phyloP scores from a whole-genome alignment of 78 protist species.

The Isochrysis galbana region DNA sequence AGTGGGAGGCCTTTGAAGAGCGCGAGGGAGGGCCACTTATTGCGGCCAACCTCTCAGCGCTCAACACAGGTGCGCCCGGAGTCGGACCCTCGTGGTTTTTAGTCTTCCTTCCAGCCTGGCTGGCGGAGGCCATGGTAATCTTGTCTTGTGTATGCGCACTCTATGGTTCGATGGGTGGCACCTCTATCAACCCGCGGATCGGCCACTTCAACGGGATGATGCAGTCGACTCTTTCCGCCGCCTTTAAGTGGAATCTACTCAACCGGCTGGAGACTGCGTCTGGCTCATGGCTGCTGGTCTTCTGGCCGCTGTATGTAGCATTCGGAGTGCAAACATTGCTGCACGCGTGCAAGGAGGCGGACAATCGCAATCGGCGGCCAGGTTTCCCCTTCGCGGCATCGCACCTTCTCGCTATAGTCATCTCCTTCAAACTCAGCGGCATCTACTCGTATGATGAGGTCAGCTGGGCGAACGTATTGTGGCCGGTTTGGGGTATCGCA shows the following conservation, averaged over 20 bases:
- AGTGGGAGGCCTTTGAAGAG: neutral
- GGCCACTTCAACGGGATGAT: neutral
- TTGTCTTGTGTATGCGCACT: too few species aligned
- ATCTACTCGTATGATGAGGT: neutral
- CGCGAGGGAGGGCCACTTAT: neutral
- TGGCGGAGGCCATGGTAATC: too few species aligned
- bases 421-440: neutral
- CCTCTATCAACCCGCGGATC: neutral
- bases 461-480: neutral
- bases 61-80: too few species aligned
- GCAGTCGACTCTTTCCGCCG: neutral
- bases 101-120: too few species aligned
- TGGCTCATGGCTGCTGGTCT: neutral
- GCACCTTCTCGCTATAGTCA: neutral
- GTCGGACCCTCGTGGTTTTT: too few species aligned
- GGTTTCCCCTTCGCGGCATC: neutral
- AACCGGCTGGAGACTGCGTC: neutral
- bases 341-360: neutral
- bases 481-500: neutral
- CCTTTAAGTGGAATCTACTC: neutral
- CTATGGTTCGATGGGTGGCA: too few species aligned
- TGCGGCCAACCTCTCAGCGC: too few species aligned
- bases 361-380: neutral
- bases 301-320: neutral
- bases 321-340: neutral